Conservation (phyloP, 2,329 filamentous ascomycete species). For the Fusarium subtropicale region DNA sequence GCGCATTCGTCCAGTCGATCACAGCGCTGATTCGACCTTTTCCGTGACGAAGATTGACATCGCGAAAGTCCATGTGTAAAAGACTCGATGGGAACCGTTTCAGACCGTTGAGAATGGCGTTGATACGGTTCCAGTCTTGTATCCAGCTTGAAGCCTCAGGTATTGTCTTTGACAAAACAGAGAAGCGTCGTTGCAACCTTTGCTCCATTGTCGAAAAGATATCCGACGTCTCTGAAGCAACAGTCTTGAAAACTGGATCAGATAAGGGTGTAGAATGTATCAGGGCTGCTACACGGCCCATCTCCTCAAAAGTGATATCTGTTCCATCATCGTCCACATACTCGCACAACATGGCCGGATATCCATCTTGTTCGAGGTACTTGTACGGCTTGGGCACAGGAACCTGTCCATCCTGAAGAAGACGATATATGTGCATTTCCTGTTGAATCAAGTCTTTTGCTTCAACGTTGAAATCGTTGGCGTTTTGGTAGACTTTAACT, state of each 20-base stretch:
- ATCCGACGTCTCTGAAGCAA: neutral
- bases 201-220: conserved; percentile 4
- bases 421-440: conserved; percentile 12
- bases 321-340: conserved; percentile 18
- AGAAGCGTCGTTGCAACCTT: conserved; percentile 5
- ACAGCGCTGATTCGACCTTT: conserved; percentile 10
- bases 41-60: conserved; percentile 5
- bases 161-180: neutral
- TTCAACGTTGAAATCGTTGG: neutral
- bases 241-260: fast-evolving
- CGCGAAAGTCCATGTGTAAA: conserved; percentile 24
- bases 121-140: neutral
- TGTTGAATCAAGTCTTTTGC: conserved; percentile 2
- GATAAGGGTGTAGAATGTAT: neutral
- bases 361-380: conserved; percentile 4
- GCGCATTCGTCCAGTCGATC: conserved; percentile 20
- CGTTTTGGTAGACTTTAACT: conserved; percentile 20
- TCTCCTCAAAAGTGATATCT: neutral
- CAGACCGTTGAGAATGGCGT: neutral
- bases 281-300: conserved; percentile 13
- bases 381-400: neutral
- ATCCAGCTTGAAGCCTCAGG: neutral
- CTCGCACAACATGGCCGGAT: conserved; percentile 23
- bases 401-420: neutral
- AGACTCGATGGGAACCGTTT: conserved; percentile 4